phyloP scores from a whole-genome alignment of 2,329 filamentous ascomycete species.

The Meredithiella fracta region DNA sequence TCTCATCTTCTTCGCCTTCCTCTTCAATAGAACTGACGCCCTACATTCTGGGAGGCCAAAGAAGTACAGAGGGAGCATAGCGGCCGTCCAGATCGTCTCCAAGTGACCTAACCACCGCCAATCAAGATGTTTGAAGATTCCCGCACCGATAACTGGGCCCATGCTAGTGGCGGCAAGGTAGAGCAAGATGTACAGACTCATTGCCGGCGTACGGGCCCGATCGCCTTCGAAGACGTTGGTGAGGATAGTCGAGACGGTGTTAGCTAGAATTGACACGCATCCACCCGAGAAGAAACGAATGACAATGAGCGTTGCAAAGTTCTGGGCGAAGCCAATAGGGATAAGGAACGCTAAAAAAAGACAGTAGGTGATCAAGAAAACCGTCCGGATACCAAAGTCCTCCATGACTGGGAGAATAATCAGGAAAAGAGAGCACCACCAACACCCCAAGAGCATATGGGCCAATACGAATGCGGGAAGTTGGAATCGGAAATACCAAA shows the following conservation, averaged over 20 bases:
- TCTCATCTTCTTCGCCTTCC: slow-evolving; percentile 10
- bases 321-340: slow-evolving; percentile 7
- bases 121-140: slow-evolving; percentile 18
- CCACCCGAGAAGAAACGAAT: slow-evolving; percentile 20
- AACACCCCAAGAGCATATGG: slow-evolving; percentile 18
- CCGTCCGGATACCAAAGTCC: slow-evolving; percentile 20
- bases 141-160: slow-evolving; percentile 21
- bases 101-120: slow-evolving; percentile 24
- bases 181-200: slow-evolving; percentile 16
- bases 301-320: slow-evolving; percentile 14
- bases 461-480: slow-evolving; percentile 14
- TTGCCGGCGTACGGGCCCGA: slow-evolving; percentile 17
- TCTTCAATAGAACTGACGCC: slow-evolving; percentile 2
- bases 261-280: slow-evolving; percentile 18
- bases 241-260: slow-evolving; percentile 18
- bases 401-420: slow-evolving; percentile 27
- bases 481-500: slow-evolving; percentile 16
- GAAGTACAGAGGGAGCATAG: slow-evolving; percentile 23
- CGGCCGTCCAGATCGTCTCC: slow-evolving; percentile 27
- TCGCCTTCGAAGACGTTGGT: slow-evolving; percentile 19
- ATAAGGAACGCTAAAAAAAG: slow-evolving; percentile 16
- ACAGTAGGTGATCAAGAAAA: slow-evolving; percentile 18
- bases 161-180: slow-evolving; percentile 17
- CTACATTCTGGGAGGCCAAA: slow-evolving; percentile 13
- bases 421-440: slow-evolving; percentile 26